Conservation (phyloP, 371 early-diverging fungal species). For the Racocetra persica region DNA sequence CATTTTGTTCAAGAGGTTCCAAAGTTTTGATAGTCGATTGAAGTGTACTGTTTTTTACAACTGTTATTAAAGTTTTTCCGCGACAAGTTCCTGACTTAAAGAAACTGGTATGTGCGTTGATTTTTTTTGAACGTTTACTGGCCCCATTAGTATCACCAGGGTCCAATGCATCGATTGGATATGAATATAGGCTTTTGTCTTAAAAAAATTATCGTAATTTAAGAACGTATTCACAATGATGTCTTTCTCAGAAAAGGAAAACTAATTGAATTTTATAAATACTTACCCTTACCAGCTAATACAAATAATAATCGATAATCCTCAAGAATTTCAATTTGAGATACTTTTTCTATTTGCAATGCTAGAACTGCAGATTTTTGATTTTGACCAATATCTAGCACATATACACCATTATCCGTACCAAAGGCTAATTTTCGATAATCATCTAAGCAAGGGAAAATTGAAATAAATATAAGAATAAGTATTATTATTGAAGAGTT, state of each 20-base stretch:
- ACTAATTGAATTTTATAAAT: neutral
- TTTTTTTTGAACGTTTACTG: slow-evolving; percentile 66
- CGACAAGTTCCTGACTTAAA: slow-evolving; percentile 83
- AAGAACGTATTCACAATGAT: neutral
- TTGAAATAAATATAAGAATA: neutral
- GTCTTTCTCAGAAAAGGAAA: neutral
- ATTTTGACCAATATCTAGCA: slow-evolving; percentile 51
- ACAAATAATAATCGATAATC: slow-evolving; percentile 77
- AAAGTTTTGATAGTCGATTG: slow-evolving; percentile 77
- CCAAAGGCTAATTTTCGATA: slow-evolving; percentile 79
- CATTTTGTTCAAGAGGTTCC: slow-evolving; percentile 69
- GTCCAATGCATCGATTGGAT: slow-evolving; percentile 73
- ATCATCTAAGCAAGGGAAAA: slow-evolving; percentile 54
- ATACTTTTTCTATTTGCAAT: slow-evolving; percentile 79
- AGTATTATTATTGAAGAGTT: neutral
- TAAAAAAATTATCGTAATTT: neutral
- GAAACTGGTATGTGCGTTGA: slow-evolving; percentile 81
- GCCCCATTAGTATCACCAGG: slow-evolving; percentile 54
- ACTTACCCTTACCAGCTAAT: slow-evolving; percentile 68
- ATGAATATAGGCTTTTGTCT: slow-evolving; percentile 82
- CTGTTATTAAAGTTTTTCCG: slow-evolving; percentile 76
- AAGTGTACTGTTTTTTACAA: slow-evolving; percentile 70
- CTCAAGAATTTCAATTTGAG: slow-evolving; percentile 87
- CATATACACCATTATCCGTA: slow-evolving; percentile 85
- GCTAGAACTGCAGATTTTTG: slow-evolving; percentile 56